Evolutionary conservation across 208 protist genomes (phyloP).

Genomic region (Trypanosoma rangeli): DNA sequence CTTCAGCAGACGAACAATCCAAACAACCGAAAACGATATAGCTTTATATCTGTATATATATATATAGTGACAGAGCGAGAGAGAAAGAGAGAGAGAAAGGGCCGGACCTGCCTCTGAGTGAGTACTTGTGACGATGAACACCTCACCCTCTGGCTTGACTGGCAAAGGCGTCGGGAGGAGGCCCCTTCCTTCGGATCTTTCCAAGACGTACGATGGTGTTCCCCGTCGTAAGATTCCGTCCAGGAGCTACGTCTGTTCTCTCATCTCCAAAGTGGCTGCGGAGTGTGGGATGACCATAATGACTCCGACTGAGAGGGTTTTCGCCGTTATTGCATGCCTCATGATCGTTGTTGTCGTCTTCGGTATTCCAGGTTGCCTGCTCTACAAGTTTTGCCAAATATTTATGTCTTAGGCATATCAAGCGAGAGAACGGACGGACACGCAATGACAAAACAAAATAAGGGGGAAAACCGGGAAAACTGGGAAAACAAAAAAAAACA

Average conservation of each 20-base stretch:
- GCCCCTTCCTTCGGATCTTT: constrained; percentile 70
- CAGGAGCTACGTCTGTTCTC: constrained; percentile 28
- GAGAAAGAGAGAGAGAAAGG: neutral
- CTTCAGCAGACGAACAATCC: too few species aligned
- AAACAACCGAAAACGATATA: too few species aligned
- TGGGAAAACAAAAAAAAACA: neutral
- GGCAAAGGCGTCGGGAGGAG: constrained; percentile 33
- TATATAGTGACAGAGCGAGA: neutral
- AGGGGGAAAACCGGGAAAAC: too few species aligned
- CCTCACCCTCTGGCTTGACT: constrained; percentile 15
- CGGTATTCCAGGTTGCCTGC: constrained; percentile 16
- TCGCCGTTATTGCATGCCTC: constrained; percentile 30
- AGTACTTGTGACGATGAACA: constrained; percentile 11
- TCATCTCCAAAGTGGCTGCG: constrained; percentile 37
- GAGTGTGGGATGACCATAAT: constrained; percentile 57
- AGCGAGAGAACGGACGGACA: neutral
- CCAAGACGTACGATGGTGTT: constrained; percentile 72
- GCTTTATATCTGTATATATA: too few species aligned
- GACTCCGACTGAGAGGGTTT: constrained; percentile 52
- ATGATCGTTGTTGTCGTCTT: constrained; percentile 33
- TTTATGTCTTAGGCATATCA: neutral
- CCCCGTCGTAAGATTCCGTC: constrained; percentile 30
- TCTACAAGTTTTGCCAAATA: constrained; percentile 4
- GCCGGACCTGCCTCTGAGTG: neutral
- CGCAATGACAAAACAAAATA: constrained; percentile 2